Evolutionary conservation across 176 grass and related monocot genomes (phyloP), one percentile per base, ranked within the genome.

Genomic region (Oryza longistaminata): DNA sequence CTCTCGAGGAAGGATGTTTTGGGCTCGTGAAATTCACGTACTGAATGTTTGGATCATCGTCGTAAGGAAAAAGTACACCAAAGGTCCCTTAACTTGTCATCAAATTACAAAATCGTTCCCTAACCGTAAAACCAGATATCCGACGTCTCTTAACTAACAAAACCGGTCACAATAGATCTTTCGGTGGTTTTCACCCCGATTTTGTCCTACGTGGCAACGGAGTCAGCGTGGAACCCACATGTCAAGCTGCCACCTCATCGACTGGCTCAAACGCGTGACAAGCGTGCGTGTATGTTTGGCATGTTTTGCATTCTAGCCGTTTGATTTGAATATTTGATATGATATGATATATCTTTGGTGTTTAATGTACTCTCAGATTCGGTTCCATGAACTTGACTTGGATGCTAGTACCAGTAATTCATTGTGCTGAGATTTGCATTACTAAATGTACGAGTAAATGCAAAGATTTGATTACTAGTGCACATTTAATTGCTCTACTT

Each of bases 261-360:
- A n/a, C n/a, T 35, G 3, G 3, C 34, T 26, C 40, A 16, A 50
- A 53, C 49, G 9, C 39, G 19, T 43, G 62, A 9, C 2, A 3
- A 71, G 35, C 35, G 16, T 66, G 46, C 14, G 66, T 46, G 17
- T 2, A 21, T 62, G 3, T 16, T 83, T 88, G 68, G 75, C 81
- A 27, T 11, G 78, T 21, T 37, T 80, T 69, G 69, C 27, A 55
- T 37, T 68, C 0, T 64, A 80, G 77, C 88, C 88, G 88, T 81
- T 81, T 81, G 77, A 34, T 58, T 17, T 44, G 6, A 74, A 44
- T 43, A 62, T 6, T 24, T 22, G 27, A 27, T 27, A 27, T 24
- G 21, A 62, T 10, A 24, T 62, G 1, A 35, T 35, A 35, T 34
- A 34, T 34, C 33, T 19, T 24, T 22, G 58, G 16, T n/a, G 5